Percentiles rank a stretch among this genome's conserved stretches.
phyloP scores from a whole-genome alignment of 495 filamentous ascomycete genomes.

The Trichoderma reesei region DNA sequence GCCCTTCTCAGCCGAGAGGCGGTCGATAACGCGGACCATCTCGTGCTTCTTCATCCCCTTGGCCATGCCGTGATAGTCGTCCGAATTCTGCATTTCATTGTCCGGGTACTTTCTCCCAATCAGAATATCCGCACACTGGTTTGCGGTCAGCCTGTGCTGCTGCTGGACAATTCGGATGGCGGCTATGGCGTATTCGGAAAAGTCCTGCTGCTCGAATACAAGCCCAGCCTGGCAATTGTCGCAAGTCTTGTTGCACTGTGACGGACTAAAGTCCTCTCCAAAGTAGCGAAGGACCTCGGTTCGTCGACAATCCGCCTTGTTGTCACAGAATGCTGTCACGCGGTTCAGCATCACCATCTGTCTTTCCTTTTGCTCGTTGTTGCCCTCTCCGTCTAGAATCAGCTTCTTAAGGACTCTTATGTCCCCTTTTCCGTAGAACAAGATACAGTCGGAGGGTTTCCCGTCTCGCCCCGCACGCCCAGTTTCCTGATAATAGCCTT shows the following conservation, averaged over 20 bases:
- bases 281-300: constrained; percentile 89
- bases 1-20: constrained; percentile 29
- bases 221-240: constrained; percentile 73
- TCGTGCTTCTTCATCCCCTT: constrained; percentile 37
- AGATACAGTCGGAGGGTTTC: constrained; percentile 73
- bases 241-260: constrained; percentile 63
- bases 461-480: constrained; percentile 91
- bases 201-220: constrained; percentile 60
- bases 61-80: constrained; percentile 34
- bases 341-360: constrained; percentile 76
- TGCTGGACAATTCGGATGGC: constrained; percentile 56
- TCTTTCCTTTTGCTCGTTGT: constrained; percentile 64
- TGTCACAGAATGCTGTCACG: constrained; percentile 81
- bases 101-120: constrained; percentile 34
- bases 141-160: constrained; percentile 39
- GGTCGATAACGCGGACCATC: constrained; percentile 38
- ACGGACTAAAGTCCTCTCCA: constrained; percentile 64
- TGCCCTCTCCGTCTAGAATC: constrained; percentile 71
- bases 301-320: constrained; percentile 72
- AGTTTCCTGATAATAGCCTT: constrained; percentile 97
- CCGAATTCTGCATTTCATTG: constrained; percentile 20
- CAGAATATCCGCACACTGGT: constrained; percentile 42
- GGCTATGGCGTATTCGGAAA: constrained; percentile 59
- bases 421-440: constrained; percentile 78
- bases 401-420: constrained; percentile 50